A percentile compares a stretch with the other conserved stretches of the same genome.
phyloP scores from a whole-genome alignment of 108 stramenopile species.

The Discostella stelligeroides region DNA sequence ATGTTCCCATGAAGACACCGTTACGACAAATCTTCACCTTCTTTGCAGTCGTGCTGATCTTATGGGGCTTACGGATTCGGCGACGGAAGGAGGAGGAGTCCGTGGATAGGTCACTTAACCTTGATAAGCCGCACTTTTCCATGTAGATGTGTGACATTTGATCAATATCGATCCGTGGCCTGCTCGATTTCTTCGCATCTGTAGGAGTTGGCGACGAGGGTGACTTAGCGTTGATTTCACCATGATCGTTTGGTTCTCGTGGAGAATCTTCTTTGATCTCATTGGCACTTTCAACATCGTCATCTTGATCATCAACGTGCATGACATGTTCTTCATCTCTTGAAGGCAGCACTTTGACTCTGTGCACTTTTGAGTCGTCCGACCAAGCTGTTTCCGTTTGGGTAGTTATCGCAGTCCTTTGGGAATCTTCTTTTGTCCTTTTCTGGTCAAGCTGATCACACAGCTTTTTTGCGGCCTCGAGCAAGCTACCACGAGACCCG shows the following conservation, averaged over 20 bases:
- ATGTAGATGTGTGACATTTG: conserved; percentile 47
- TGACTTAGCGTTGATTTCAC: conserved; percentile 2
- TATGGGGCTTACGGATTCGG: conserved; percentile 11
- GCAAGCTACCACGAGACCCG: conserved; percentile 38
- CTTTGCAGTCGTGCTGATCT: conserved; percentile 21
- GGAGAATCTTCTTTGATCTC: conserved; percentile 24
- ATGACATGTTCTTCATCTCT: not conserved
- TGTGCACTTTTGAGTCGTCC: not conserved
- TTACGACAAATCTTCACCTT: conserved; percentile 55
- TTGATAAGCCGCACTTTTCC: conserved; percentile 47
- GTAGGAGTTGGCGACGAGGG: not conserved
- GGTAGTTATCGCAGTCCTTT: not conserved
- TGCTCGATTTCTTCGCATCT: conserved; percentile 7
- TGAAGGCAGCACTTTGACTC: not conserved
- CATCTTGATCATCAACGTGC: conserved; percentile 8
- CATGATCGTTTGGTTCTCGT: not conserved
- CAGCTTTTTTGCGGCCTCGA: conserved; percentile 48
- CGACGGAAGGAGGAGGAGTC: conserved; percentile 33
- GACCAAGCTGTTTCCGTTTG: not conserved
- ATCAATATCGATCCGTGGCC: conserved; percentile 34
- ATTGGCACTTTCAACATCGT: conserved; percentile 6
- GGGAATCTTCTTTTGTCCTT: conserved; percentile 13
- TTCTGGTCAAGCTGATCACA: conserved; percentile 46
- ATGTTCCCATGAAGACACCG: conserved; percentile 56
- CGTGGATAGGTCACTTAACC: conserved; percentile 46